Evolutionary conservation across 805 yeast species (phyloP), one percentile per base, ranked within the genome.

Genomic region (Lipomyces sp.): DNA sequence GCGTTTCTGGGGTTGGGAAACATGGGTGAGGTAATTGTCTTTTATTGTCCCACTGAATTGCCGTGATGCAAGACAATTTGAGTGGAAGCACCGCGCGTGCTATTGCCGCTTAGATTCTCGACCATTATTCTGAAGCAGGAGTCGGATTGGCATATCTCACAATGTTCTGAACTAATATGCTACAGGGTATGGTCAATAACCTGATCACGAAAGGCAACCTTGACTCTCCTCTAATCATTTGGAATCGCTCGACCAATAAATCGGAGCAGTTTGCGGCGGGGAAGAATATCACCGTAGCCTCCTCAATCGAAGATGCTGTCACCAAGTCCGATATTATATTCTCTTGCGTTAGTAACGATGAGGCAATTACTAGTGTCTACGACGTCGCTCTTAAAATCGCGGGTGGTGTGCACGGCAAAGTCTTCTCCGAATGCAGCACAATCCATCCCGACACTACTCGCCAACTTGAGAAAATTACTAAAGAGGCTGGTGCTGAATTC

Each of bases 361-460:
- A 57, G 10, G 69, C 71, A 30, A 63, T 66, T 13, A 45, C 29
- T 37, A 50, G 51, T n/a, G 55, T 70, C 7, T 69, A 59, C 62
- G 65, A 67, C 24, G 37, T 34, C n/a, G 69, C 65, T 3, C 61
- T 70, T 33, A 57, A 53, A 53, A 53, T 57, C n/a, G 60, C 69
- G 18, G 72, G 35, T n/a, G 65, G 66, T 4, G 59, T 67, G 39
- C 59, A 62, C 32, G 75, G 74, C 33, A 73, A 71, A 65, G 35
- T 73, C 34, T 63, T 75, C 39, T 70, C 69, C 35, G 77, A 75
- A 50, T 66, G 73, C 56, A 64, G 75, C 32, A 75, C 77, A 11
- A 69, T 75, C 37, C 74, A 66, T 56, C 77, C 77, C 11, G 74
- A 72, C 53, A 75, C 77, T 7, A 64, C 74, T 8, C 53, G 64